These are phyloP conservation scores for Coniochaeta prunicola DNA, from an alignment of 2,329 filamentous ascomycete species.

Conservation along the genomic window DNA sequence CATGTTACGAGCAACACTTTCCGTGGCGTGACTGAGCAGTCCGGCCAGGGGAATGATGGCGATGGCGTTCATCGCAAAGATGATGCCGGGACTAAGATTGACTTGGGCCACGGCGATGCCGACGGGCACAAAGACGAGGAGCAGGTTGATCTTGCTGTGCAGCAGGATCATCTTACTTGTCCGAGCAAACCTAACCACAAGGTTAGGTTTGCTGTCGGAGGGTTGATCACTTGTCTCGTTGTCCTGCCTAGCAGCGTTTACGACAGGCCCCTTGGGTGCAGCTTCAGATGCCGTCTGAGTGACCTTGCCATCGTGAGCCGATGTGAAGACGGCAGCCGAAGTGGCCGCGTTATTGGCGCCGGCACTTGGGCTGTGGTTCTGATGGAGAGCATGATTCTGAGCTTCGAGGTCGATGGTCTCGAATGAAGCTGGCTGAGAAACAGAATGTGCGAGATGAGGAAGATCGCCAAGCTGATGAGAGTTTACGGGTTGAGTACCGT, in stretches of 20 bases:
- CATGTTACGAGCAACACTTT: slow-evolving; percentile 47
- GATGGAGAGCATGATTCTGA: neutral
- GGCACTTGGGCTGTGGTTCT: neutral
- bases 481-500: slow-evolving; percentile 2
- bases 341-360: neutral
- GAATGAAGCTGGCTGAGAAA: neutral
- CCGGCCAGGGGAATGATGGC: slow-evolving; percentile 53
- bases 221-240: neutral
- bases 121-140: slow-evolving; percentile 64
- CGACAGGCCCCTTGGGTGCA: slow-evolving; percentile 1
- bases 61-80: slow-evolving; percentile 57
- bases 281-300: neutral
- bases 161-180: slow-evolving; percentile 45
- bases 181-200: slow-evolving; percentile 30
- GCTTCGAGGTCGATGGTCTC: neutral
- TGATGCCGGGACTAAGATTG: slow-evolving; percentile 24
- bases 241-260: neutral
- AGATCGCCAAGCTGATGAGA: neutral
- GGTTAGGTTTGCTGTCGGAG: slow-evolving; percentile 9
- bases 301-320: neutral
- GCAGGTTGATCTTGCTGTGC: slow-evolving; percentile 57
- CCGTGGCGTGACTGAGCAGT: slow-evolving; percentile 51
- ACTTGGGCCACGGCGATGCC: slow-evolving; percentile 49
- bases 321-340: neutral
- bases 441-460: neutral